Evolutionary conservation across 352 stramenopile species (phyloP), one percentile per base, ranked within the genome.

Genomic region (Phytophthora sp.): DNA sequence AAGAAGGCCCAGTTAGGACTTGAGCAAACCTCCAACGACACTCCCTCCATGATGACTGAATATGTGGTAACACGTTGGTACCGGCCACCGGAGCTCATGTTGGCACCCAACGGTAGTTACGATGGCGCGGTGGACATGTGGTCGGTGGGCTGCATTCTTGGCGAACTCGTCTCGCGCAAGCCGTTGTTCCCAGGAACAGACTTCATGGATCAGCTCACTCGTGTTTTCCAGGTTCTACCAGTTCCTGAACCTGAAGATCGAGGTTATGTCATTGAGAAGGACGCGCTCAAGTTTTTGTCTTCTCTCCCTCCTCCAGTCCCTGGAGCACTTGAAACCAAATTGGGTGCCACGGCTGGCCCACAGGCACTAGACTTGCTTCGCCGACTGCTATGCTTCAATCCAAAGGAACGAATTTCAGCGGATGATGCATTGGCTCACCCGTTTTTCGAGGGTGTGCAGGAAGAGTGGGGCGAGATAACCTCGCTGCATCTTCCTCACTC

Each of bases 41-140:
- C 74, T 10, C 66, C 88, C 7, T 90, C 86, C 8, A 87, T 86
- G 26, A 94, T 94, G 86, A 94, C 86, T 7, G 86, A 92, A 59
- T 94, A 96, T 57, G 92, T 97, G 4, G 88, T 98, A 5, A 98
- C 91, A 24, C 81, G 91, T 17, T 97, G 89, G 91, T 98, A 98
- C 64, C 84, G 92, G 7, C 89, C 90, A 1, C 92, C 92, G 1
- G 92, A 98, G 76, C 87, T 98, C 34, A 97, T 97, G 89, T 76
- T 98, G 9, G 89, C 85, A 18, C 90, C 87, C 2, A 95, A 96
- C 31, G 88, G 92, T 12, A 88, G 90, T 68, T 97, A 97, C 69
- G 87, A 94, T 37, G 87, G 87, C 20, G 82, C 84, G 5, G 82
- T 95, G 1, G 87, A 95, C 54, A 94, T 95, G 85, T 94, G 87